Conservation (phyloP, 1,284 basidiomycete genomes). For the Trichosporon sp. region DNA sequence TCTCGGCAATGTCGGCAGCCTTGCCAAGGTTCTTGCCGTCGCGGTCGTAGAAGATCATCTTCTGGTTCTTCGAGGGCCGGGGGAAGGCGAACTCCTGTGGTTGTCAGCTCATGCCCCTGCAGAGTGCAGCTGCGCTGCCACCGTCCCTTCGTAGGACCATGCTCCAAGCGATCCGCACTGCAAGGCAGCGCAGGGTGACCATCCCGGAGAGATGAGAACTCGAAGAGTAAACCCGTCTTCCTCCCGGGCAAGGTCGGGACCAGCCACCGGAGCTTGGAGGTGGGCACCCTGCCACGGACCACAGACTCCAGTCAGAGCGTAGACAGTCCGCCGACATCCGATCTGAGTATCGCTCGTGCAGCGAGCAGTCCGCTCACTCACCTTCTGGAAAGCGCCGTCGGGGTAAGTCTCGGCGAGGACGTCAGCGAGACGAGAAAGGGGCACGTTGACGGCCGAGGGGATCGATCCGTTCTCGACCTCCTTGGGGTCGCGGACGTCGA, state of each 20-base stretch:
- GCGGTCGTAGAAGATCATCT: conserved; percentile 83
- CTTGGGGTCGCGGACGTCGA: conserved; percentile 76
- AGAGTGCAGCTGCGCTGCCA: not conserved
- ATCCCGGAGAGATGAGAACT: no score
- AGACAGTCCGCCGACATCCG: no score
- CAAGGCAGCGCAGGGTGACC: no score
- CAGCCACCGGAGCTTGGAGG: no score
- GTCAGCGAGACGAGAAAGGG: conserved; percentile 66
- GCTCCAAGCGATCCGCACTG: no score
- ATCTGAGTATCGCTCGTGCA: no score
- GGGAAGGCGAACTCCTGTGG: conserved; percentile 63
- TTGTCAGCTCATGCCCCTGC: not conserved
- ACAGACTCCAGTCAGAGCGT: no score
- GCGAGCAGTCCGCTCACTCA: no score
- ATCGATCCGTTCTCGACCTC: conserved; percentile 88
- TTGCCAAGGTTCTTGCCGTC: conserved; percentile 72
- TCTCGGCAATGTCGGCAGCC: conserved; percentile 72
- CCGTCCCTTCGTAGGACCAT: not conserved
- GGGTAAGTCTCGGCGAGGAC: conserved; percentile 57
- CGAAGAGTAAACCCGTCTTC: no score
- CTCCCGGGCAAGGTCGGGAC: no score
- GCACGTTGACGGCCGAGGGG: conserved; percentile 87
- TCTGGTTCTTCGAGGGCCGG: conserved; percentile 66
- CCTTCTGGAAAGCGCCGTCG: conserved; percentile 56
- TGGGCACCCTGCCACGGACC: no score